A percentile compares a stretch with the other conserved stretches of the same genome.
Conservation (phyloP, 805 yeast species). For the Cyberlindnera nakhonratchasimensis region DNA sequence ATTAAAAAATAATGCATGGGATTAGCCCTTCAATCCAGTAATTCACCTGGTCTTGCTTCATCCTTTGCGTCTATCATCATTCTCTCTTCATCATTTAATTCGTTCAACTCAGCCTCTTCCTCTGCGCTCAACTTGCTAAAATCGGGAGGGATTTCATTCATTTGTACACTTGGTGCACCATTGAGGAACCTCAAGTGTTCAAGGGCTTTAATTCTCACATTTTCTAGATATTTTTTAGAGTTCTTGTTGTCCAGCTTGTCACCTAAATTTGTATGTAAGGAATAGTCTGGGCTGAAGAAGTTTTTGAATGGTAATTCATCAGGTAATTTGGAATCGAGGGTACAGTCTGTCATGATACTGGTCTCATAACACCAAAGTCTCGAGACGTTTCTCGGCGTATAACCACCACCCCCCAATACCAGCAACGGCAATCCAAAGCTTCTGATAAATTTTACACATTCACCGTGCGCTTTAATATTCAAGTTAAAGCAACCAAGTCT, state of each 20-base stretch:
- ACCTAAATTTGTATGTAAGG: conserved; percentile 80
- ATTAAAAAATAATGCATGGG: neutral
- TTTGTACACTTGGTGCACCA: conserved; percentile 93
- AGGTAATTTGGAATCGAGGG: conserved; percentile 58
- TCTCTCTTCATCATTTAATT: conserved; percentile 34
- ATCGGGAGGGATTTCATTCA: conserved; percentile 84
- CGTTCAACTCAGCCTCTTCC: conserved; percentile 40
- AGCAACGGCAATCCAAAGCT: conserved; percentile 87
- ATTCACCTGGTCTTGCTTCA: conserved; percentile 35
- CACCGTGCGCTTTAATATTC: conserved; percentile 91
- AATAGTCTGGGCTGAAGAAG: conserved; percentile 76
- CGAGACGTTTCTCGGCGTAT: conserved; percentile 92
- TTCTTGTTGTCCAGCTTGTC: conserved; percentile 84
- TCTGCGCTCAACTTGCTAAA: conserved; percentile 28
- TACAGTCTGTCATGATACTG: conserved; percentile 64
- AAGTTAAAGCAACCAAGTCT: conserved; percentile 91
- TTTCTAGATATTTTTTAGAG: conserved; percentile 76
- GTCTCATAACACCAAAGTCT: conserved; percentile 97
- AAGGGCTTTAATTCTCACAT: conserved; percentile 66
- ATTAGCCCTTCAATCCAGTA: conserved; percentile 19
- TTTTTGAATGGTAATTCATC: conserved; percentile 52
- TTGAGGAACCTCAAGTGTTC: conserved; percentile 79
- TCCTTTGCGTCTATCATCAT: conserved; percentile 36
- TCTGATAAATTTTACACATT: conserved; percentile 86
- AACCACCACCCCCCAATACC: conserved; percentile 97